Evolutionary conservation across 176 grass and related monocot genomes (phyloP), one percentile per base, ranked within the genome.

Genomic region (Luzula sylvatica): DNA sequence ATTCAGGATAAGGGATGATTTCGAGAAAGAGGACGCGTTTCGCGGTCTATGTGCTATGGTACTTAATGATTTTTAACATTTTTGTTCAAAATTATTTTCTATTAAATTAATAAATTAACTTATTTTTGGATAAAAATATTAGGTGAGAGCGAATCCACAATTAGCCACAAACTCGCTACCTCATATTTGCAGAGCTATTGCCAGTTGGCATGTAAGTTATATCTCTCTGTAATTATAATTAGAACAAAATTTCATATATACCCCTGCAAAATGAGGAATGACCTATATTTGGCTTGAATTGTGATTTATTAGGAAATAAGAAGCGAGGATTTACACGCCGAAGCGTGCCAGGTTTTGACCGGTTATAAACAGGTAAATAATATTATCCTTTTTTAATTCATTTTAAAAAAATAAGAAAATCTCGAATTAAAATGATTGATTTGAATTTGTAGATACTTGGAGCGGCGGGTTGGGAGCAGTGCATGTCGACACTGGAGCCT

Each of bases 1-100:
- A 39, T 57, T n/a, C 81, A 96, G 92, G 81, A 90, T 96, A 67
- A 67, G 85, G 70, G 92, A 96, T 71, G 92, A 96, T 74, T 90
- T 84, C 65, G 92, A 96, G 82, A 96, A 96, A 78, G 92, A 90
- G 78, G 92, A 86, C 15, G 78, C 92, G 6, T 96, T 96, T 69
- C 84, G 80, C 60, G 92, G 92, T 44, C 68, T 96, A 16, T 96
- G 92, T 65, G 92, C 92, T 61, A 76, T 90, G 78, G 92, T 95
- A 82, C 22, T 38, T 55, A 44, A 19, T 3, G 26, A n/a, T 5
- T 38, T 2, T 18, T 46, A 46, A 52, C 24, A 6, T 12, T 23
- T 22, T 26, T 18, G 45, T 42, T 58, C 56, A 29, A 65, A 6
- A 29, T 72, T 19, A 0, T 3, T 66, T 5, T 4, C 17, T 58